A percentile compares a stretch with the other conserved stretches of the same genome.
These are phyloP conservation scores for Didymella glomerata DNA, from an alignment of 2,329 filamentous ascomycete species.

Conservation along the genomic window DNA sequence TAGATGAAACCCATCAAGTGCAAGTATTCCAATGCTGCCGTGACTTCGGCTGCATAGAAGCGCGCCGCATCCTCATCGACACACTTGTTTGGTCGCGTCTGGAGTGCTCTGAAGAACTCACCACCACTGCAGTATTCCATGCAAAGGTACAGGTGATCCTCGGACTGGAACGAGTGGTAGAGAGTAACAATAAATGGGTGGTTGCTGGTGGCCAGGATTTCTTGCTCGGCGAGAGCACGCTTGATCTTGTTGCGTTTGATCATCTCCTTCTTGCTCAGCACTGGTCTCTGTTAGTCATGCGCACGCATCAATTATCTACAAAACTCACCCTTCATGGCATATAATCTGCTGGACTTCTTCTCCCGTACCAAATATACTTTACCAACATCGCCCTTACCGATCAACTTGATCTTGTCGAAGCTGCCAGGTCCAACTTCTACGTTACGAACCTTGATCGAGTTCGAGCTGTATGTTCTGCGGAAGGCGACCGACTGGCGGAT, in stretches of 20 bases:
- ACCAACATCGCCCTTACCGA: conserved; percentile 97
- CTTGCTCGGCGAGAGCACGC: conserved; percentile 93
- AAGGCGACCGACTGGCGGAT: conserved; percentile 76
- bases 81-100: conserved; percentile 96
- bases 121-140: conserved; percentile 99
- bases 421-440: conserved; percentile 95
- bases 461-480: conserved; percentile 95
- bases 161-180: conserved; percentile 98
- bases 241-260: conserved; percentile 99
- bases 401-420: conserved; percentile 99
- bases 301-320: not conserved
- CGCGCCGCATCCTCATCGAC: conserved; percentile 96
- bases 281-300: conserved; percentile 60
- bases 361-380: conserved; percentile 98
- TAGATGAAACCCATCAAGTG: conserved; percentile 99
- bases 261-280: conserved; percentile 99
- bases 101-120: conserved; percentile 96
- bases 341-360: conserved; percentile 94
- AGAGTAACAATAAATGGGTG: conserved; percentile 98
- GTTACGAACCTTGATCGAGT: conserved; percentile 97
- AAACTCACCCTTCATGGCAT: conserved; percentile 93
- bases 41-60: conserved; percentile 98
- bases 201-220: conserved; percentile 97
- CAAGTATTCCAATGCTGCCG: conserved; percentile 92
- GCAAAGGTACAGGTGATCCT: conserved; percentile 98